These are phyloP conservation scores for Leccinum longicurvipes DNA, from an alignment of 768 basidiomycete genomes.

Conservation along the genomic window DNA sequence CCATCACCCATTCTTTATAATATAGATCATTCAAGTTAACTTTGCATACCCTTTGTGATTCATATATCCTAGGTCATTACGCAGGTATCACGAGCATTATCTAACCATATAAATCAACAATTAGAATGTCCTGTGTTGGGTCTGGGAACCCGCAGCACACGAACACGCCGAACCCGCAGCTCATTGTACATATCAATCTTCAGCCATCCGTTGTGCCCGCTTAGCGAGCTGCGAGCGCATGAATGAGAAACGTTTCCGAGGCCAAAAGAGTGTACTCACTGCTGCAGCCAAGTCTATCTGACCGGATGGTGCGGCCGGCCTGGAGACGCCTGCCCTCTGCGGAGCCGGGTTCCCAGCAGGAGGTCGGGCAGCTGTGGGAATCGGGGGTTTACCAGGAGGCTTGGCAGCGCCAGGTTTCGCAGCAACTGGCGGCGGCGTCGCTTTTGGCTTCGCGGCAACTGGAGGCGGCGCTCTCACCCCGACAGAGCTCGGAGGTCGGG, in stretches of 20 bases:
- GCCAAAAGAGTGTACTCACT: slow-evolving; percentile 41
- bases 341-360: slow-evolving; percentile 34
- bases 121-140: slow-evolving; percentile 1
- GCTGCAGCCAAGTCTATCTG: slow-evolving; percentile 84
- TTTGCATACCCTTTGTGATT: slow-evolving; percentile 26
- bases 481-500: slow-evolving; percentile 50
- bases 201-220: slow-evolving; percentile 65
- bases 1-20: slow-evolving; percentile 39
- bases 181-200: slow-evolving; percentile 35
- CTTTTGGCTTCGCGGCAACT: slow-evolving; percentile 62
- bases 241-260: neutral
- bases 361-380: slow-evolving; percentile 58
- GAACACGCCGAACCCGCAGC: neutral
- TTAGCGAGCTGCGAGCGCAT: slow-evolving; percentile 57
- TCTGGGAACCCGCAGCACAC: slow-evolving; percentile 2
- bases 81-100: slow-evolving; percentile 13
- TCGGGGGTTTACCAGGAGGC: slow-evolving; percentile 54
- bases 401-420: slow-evolving; percentile 52
- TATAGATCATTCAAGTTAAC: slow-evolving; percentile 24
- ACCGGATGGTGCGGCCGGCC: slow-evolving; percentile 44
- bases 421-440: slow-evolving; percentile 52
- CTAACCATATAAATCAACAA: slow-evolving; percentile 12
- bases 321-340: slow-evolving; percentile 39
- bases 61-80: slow-evolving; percentile 12
- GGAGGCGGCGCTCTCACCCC: slow-evolving; percentile 57